These are phyloP conservation scores for Polychaeton citri DNA, from an alignment of 2,329 filamentous ascomycete genomes.

Conservation along the genomic window DNA sequence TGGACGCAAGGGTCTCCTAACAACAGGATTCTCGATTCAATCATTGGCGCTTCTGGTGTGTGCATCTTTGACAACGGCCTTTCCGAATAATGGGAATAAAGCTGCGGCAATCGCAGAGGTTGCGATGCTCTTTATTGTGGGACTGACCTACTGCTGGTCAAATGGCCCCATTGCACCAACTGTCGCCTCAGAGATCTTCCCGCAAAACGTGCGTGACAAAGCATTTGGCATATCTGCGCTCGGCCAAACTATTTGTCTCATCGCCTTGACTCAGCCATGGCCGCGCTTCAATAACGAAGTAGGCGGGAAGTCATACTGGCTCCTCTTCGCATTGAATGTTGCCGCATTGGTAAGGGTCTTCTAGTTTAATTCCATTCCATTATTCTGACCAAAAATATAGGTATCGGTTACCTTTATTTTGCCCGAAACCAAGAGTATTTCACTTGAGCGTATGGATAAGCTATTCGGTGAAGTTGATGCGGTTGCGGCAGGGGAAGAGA, in stretches of 20 bases:
- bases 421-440: constrained; percentile 54
- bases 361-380: too few relatives aligned
- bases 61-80: constrained; percentile 25
- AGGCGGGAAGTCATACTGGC: constrained; percentile 26
- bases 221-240: constrained; percentile 23
- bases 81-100: constrained; percentile 25
- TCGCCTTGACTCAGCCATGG: constrained; percentile 29
- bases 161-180: constrained; percentile 27
- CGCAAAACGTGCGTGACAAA: constrained; percentile 28
- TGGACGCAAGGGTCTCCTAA: constrained; percentile 22
- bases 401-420: constrained; percentile 53
- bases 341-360: constrained; percentile 23
- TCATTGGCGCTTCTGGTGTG: constrained; percentile 24
- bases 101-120: constrained; percentile 27
- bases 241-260: constrained; percentile 26
- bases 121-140: constrained; percentile 31
- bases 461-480: constrained; percentile 22
- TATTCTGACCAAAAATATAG: too few relatives aligned
- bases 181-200: constrained; percentile 28
- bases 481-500: constrained; percentile 24
- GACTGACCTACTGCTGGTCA: constrained; percentile 29
- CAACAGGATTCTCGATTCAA: constrained; percentile 26
- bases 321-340: constrained; percentile 26
- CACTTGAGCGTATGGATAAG: constrained; percentile 15
- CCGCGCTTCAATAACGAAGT: constrained; percentile 26